Evolutionary conservation across 2,329 filamentous ascomycete species (phyloP).

Genomic region (Byssothecium circinans): DNA sequence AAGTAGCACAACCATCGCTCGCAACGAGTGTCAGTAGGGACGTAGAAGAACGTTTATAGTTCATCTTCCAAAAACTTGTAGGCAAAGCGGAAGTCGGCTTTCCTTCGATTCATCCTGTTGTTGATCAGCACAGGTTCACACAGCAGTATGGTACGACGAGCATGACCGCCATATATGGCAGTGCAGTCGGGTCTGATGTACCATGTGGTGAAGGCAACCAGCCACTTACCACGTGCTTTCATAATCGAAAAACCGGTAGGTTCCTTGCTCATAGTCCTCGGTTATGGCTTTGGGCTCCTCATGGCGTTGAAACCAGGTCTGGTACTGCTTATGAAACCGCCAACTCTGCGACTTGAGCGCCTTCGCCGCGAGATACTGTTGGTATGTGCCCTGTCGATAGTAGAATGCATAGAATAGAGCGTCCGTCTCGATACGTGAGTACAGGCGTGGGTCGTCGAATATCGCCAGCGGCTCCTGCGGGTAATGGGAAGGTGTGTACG

Average conservation of each 20-base stretch:
- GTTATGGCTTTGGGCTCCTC: constrained; percentile 99
- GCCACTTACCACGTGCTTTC: constrained; percentile 86
- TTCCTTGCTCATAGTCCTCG: constrained; percentile 97
- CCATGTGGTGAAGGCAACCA: constrained; percentile 8
- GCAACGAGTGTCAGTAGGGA: constrained; percentile 7
- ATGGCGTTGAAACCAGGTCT: constrained; percentile 96
- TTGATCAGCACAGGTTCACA: constrained; percentile 21
- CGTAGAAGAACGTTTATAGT: constrained; percentile 52
- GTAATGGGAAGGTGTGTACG: constrained; percentile 75
- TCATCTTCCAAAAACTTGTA: constrained; percentile 98
- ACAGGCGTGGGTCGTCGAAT: constrained; percentile 87
- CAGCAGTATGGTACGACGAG: constrained; percentile 10
- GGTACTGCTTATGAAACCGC: constrained; percentile 99
- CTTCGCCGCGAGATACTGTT: constrained; percentile 93
- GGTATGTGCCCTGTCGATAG: constrained; percentile 94
- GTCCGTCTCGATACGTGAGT: constrained; percentile 88
- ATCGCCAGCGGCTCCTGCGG: constrained; percentile 90
- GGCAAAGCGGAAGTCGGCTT: constrained; percentile 97
- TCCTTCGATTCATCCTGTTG: constrained; percentile 95
- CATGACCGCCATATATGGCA: constrained; percentile 2
- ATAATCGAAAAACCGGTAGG: constrained; percentile 99
- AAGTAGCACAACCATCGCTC: constrained; percentile 17
- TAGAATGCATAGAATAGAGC: constrained; percentile 99
- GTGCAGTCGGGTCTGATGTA: constrained; percentile 5
- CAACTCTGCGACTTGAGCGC: constrained; percentile 98